Conservation (phyloP, 805 yeast genomes). For the Wickerhamomyces xylosicus region DNA sequence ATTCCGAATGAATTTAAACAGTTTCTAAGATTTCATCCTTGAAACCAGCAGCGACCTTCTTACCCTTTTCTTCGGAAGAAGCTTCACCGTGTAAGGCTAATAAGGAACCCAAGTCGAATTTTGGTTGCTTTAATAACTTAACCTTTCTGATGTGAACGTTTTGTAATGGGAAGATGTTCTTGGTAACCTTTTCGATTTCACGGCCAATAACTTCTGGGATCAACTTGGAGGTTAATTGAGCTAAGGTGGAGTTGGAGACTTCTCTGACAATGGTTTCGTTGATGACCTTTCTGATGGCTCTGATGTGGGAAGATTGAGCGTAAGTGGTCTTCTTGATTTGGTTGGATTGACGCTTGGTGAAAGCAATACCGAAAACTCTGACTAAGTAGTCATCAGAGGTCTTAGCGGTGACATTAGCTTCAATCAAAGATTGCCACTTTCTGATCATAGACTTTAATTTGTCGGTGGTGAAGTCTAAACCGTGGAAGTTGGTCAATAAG, state of each 20-base stretch:
- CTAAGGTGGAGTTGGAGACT: slow-evolving; percentile 87
- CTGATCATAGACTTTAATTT: slow-evolving; percentile 92
- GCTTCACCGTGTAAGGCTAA: slow-evolving; percentile 94
- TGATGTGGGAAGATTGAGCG: slow-evolving; percentile 95
- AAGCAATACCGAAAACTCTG: slow-evolving; percentile 91
- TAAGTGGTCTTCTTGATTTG: slow-evolving; percentile 94
- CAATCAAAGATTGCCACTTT: slow-evolving; percentile 97
- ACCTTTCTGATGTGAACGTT: slow-evolving; percentile 99
- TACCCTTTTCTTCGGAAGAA: slow-evolving; percentile 87
- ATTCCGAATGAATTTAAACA: slow-evolving; percentile 45
- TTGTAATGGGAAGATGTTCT: slow-evolving; percentile 93
- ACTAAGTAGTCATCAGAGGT: slow-evolving; percentile 92
- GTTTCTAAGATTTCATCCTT: slow-evolving; percentile 95
- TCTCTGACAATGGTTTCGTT: slow-evolving; percentile 93
- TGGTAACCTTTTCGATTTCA: slow-evolving; percentile 95
- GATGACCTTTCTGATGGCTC: slow-evolving; percentile 67
- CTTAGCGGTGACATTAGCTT: slow-evolving; percentile 94
- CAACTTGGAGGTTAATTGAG: slow-evolving; percentile 94
- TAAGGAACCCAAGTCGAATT: slow-evolving; percentile 95
- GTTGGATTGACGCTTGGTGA: slow-evolving; percentile 94
- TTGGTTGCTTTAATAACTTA: slow-evolving; percentile 96
- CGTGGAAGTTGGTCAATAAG: slow-evolving; percentile 99
- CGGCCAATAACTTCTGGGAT: slow-evolving; percentile 98
- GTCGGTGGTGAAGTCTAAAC: slow-evolving; percentile 92
- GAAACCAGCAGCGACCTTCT: slow-evolving; percentile 88